Base-by-base conservation (phyloP, 2,329 filamentous ascomycete genomes). In the Celoporthe dispersa region DNA sequence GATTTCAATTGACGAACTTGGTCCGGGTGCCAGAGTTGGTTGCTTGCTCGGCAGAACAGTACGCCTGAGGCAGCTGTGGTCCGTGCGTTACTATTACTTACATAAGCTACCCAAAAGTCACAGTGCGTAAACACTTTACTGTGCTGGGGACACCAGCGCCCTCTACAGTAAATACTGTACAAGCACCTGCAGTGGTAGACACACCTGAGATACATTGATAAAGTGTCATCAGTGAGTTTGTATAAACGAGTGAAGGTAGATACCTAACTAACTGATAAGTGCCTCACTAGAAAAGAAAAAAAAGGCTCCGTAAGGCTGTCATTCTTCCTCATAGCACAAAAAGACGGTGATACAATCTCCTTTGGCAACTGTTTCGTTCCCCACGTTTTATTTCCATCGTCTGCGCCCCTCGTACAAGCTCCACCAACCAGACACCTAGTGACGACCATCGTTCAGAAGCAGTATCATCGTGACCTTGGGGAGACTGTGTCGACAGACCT, bases 1-100 rank as follows among this genome's bases (percentile, higher is more conserved):
- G 66, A 71, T 69, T 69, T 70, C 68, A 72, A 70, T 67, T 59
- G 65, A 68, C 68, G 68, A 71, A 66, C 69, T 71, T 72, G 71
- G 71, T 66, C 66, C 69, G 69, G 69, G 39, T 64, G 65, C 63
- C 53, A 61, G 66, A 66, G 67, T 64, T 63, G 60, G 51, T 67
- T 63, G 57, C 55, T 70, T 59, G 60, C 53, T 71, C 71, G 71
- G 71, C 70, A 72, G 70, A 72, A 66, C 55, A 63, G 68, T 35
- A 31, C 67, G 65, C 71, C 71, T 72, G 37, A 71, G 66, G 66
- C 57, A 39, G 7, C 55, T 28, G 0, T 14, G 8, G 31, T 37
- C 2, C 7, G 25, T 28, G 53, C 25, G 53, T 14, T 1, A 3
- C 53, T 16, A 3, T 70, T 70, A 71, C 2, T 70, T 70, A 71